A percentile compares a stretch with the other conserved stretches of the same genome.
Evolutionary conservation across 495 filamentous ascomycete genomes (phyloP).

Genomic region (Acidiella bohemica): DNA sequence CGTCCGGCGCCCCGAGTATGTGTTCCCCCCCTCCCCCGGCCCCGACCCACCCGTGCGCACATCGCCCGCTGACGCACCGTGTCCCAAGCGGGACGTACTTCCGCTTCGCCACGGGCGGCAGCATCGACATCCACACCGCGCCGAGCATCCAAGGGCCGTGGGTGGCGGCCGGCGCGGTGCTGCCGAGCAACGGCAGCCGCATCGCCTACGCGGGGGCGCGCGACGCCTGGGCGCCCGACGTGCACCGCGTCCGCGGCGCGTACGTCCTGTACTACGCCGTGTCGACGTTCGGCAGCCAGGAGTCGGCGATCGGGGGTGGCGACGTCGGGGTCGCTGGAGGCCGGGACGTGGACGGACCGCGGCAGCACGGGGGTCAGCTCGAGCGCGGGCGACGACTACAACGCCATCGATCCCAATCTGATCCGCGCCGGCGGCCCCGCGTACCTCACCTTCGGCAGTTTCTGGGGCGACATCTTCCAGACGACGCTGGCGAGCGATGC

Average conservation of each 20-base stretch:
- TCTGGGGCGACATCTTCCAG: conserved; percentile 57
- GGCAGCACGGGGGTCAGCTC: conserved; percentile 29
- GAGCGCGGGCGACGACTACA: conserved; percentile 37
- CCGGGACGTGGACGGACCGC: conserved; percentile 47
- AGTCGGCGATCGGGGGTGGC: conserved; percentile 55
- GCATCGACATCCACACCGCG: conserved; percentile 46
- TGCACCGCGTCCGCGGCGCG: conserved; percentile 37
- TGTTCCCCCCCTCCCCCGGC: too few relatives aligned
- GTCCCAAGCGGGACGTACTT: conserved; percentile 65
- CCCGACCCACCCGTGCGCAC: too few relatives aligned
- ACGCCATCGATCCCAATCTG: conserved; percentile 59
- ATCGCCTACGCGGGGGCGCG: conserved; percentile 42
- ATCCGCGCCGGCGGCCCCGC: conserved; percentile 35
- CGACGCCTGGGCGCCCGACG: conserved; percentile 58
- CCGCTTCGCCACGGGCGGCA: conserved; percentile 53
- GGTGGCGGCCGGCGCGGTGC: conserved; percentile 42
- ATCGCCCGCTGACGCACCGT: too few relatives aligned
- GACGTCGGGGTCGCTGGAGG: conserved; percentile 46
- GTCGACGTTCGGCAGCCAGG: conserved; percentile 48
- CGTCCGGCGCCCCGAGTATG: conserved; percentile 48
- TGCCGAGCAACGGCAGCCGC: conserved; percentile 37
- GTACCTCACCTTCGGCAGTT: conserved; percentile 54
- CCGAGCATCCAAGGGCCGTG: conserved; percentile 49
- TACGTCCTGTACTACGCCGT: conserved; percentile 68
- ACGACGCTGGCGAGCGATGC: conserved; percentile 23